A percentile compares a stretch with the other conserved stretches of the same genome.
These are phyloP conservation scores for Bremia lactucae DNA, from an alignment of 352 stramenopile genomes.

Conservation along the genomic window DNA sequence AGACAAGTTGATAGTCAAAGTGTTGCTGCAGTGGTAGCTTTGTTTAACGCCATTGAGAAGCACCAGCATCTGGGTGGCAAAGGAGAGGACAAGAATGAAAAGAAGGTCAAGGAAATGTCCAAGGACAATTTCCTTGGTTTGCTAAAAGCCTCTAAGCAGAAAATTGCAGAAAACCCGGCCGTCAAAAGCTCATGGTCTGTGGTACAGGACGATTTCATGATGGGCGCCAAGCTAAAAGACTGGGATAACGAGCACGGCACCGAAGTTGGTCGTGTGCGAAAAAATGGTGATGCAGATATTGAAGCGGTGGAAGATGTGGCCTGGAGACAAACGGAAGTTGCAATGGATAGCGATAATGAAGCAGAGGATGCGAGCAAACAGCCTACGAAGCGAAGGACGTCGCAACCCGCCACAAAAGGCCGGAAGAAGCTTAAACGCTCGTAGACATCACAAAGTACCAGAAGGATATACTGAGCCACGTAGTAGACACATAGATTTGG, in stretches of 20 bases:
- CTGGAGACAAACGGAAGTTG: slow-evolving; percentile 45
- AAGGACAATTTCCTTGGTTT: slow-evolving; percentile 78
- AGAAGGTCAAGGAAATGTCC: slow-evolving; percentile 78
- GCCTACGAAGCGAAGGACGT: slow-evolving; percentile 23
- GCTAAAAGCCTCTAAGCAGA: slow-evolving; percentile 49
- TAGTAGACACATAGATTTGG: too few relatives aligned
- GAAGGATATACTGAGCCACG: too few relatives aligned
- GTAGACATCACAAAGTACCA: too few relatives aligned
- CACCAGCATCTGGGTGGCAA: slow-evolving; percentile 67
- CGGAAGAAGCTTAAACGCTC: slow-evolving; percentile 30
- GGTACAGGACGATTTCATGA: slow-evolving; percentile 83
- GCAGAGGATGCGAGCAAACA: slow-evolving; percentile 5
- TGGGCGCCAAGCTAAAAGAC: slow-evolving; percentile 80
- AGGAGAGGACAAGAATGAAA: slow-evolving; percentile 49
- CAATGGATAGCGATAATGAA: slow-evolving; percentile 44
- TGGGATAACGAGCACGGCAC: slow-evolving; percentile 58
- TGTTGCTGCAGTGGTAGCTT: slow-evolving; percentile 44
- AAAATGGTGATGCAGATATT: slow-evolving; percentile 41
- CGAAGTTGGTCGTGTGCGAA: slow-evolving; percentile 30
- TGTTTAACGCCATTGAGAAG: slow-evolving; percentile 83
- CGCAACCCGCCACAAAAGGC: slow-evolving; percentile 7
- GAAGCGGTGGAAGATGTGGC: slow-evolving; percentile 52
- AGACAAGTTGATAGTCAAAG: not conserved
- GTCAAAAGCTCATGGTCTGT: slow-evolving; percentile 68
- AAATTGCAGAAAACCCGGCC: slow-evolving; percentile 14